Conservation (phyloP, 2,329 filamentous ascomycete genomes). For the Trematosphaeria pertusa region DNA sequence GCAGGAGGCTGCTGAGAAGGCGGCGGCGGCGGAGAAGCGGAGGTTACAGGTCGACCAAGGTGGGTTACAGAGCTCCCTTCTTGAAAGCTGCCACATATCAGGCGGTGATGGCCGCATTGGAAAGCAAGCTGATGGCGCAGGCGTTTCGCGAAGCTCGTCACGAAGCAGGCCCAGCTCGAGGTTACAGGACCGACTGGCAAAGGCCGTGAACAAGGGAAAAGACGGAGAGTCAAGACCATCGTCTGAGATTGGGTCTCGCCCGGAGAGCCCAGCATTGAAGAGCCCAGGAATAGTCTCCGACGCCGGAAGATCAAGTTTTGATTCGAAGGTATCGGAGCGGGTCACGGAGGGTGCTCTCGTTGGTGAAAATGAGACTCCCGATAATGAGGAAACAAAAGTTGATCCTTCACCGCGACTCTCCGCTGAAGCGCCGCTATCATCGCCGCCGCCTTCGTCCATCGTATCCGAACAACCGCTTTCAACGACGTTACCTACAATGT, state of each 20-base stretch:
- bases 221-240: conserved; percentile 58
- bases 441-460: conserved; percentile 21
- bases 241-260: conserved; percentile 59
- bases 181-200: conserved; percentile 86
- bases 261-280: conserved; percentile 59
- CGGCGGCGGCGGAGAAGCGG: conserved; percentile 33
- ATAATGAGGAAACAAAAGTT: conserved; percentile 9
- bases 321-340: conserved; percentile 47
- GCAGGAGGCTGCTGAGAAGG: conserved; percentile 37
- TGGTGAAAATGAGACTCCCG: conserved; percentile 12
- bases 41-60: conserved; percentile 39
- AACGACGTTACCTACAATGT: conserved; percentile 35
- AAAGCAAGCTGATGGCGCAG: conserved; percentile 41
- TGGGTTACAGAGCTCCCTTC: too few relatives aligned
- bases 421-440: conserved; percentile 28
- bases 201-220: conserved; percentile 79
- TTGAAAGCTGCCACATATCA: too few relatives aligned
- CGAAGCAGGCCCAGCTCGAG: conserved; percentile 76
- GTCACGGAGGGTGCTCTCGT: conserved; percentile 22
- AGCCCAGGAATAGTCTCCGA: conserved; percentile 32
- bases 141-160: conserved; percentile 68
- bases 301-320: conserved; percentile 54
- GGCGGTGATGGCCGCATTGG: neutral
- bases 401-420: conserved; percentile 32
- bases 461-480: conserved; percentile 47